Evolutionary conservation across 2,329 filamentous ascomycete species (phyloP).

Genomic region (Coniochaeta ligniaria): DNA sequence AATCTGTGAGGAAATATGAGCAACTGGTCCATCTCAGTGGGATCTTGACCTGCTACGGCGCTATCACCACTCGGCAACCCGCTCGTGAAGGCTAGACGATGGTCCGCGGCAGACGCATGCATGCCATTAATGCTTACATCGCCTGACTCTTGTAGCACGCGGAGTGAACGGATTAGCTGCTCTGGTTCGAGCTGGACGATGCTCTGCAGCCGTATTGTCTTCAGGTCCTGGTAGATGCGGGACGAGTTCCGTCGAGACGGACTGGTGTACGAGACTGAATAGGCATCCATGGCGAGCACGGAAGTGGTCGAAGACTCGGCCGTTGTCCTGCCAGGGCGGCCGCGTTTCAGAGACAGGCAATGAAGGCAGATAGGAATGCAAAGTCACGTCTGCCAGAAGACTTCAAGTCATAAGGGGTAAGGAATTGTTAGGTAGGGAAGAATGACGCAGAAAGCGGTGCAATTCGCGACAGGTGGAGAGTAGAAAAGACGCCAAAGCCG

Average conservation of each 20-base stretch:
- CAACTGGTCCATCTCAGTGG: background rate
- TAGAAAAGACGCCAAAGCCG: background rate
- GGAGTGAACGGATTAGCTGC: constrained; percentile 18
- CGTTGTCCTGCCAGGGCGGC: too few species aligned
- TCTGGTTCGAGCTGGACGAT: constrained; percentile 22
- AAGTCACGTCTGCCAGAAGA: background rate
- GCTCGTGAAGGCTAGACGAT: background rate
- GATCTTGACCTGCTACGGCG: background rate
- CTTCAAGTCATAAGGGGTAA: background rate
- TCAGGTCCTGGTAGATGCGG: constrained; percentile 42
- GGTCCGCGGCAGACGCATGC: background rate
- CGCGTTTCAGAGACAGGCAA: background rate
- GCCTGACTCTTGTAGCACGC: constrained; percentile 7
- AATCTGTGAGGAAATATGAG: background rate
- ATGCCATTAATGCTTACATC: constrained; percentile 7
- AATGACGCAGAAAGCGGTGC: background rate
- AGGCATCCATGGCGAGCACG: constrained; percentile 38
- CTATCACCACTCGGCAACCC: background rate
- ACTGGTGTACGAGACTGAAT: constrained; percentile 41
- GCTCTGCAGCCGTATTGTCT: constrained; percentile 29
- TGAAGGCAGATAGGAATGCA: background rate
- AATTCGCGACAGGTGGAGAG: background rate
- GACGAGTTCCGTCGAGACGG: constrained; percentile 33
- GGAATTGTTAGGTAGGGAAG: background rate
- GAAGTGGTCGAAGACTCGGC: background rate